phyloP scores from a whole-genome alignment of 2,329 filamentous ascomycete genomes.

The Aspergillus latus region DNA sequence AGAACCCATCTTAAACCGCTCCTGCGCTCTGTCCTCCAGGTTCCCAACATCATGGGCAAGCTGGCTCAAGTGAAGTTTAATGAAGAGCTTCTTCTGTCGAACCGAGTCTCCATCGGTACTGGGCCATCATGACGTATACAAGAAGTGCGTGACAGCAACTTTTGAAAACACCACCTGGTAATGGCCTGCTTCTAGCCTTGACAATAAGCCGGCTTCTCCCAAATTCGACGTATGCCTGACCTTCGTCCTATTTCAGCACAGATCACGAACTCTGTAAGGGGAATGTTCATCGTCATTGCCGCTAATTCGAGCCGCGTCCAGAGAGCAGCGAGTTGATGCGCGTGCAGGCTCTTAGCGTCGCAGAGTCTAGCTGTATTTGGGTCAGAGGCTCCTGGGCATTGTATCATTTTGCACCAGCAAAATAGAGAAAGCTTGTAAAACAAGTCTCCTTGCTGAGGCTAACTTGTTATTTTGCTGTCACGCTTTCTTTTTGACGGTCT shows the following conservation, averaged over 20 bases:
- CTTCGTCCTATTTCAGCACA: constrained; percentile 11
- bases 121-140: constrained; percentile 19
- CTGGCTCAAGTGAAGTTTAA: constrained; percentile 20
- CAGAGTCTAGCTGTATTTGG: background rate
- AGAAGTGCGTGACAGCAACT: constrained; percentile 16
- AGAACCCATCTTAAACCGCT: constrained; percentile 7
- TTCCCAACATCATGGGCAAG: constrained; percentile 10
- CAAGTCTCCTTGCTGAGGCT: background rate
- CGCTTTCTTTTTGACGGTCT: background rate
- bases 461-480: too few relatives aligned
- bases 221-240: background rate
- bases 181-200: background rate
- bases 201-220: background rate
- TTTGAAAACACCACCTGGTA: constrained; percentile 9
- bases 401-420: background rate
- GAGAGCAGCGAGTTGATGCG: background rate
- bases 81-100: constrained; percentile 13
- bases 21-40: constrained; percentile 4
- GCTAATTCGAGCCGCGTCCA: background rate
- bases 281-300: constrained; percentile 11
- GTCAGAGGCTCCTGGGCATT: background rate
- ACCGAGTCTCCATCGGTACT: constrained; percentile 21
- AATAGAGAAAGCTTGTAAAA: background rate
- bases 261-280: constrained; percentile 15
- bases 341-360: background rate